Evolutionary conservation across 768 basidiomycete species (phyloP).

Genomic region (Tulasnella sp.): DNA sequence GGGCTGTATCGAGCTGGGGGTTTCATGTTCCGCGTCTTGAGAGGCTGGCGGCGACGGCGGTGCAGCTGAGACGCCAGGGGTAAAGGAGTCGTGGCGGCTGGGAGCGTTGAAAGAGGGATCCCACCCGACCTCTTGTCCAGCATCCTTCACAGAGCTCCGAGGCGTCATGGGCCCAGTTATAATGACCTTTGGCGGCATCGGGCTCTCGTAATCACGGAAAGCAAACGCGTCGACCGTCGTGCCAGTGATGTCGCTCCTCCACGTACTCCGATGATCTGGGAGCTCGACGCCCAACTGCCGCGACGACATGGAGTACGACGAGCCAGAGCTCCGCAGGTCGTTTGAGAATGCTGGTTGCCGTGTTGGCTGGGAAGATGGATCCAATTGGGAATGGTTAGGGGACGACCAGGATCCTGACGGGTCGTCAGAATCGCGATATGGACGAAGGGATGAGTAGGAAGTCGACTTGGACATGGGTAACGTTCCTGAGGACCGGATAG

Average conservation of each 20-base stretch:
- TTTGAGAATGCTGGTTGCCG: neutral
- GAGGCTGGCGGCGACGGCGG: no score
- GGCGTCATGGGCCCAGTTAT: conserved; percentile 32
- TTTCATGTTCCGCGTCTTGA: neutral
- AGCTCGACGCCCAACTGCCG: neutral
- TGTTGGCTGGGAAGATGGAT: conserved; percentile 6
- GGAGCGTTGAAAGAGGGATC: no score
- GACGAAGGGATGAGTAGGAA: neutral
- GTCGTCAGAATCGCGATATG: neutral
- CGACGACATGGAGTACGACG: conserved; percentile 6
- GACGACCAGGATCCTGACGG: neutral
- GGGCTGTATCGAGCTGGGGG: neutral
- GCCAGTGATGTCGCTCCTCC: conserved; percentile 15
- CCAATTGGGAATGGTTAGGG: neutral
- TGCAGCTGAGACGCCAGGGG: no score
- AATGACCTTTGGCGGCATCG: conserved; percentile 41
- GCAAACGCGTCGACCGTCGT: conserved; percentile 20
- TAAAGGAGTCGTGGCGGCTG: no score
- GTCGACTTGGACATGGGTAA: neutral
- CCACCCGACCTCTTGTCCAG: no score
- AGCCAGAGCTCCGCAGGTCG: conserved; percentile 1
- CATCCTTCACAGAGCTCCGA: no score
- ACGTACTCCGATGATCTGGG: conserved; percentile 3
- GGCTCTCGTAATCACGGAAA: conserved; percentile 19
- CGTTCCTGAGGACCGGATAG: no score